Percentiles rank a stretch among this genome's conserved stretches.
These are phyloP conservation scores for Podospora bellae-mahoneyi DNA, from an alignment of 495 filamentous ascomycete genomes.

Conservation along the genomic window DNA sequence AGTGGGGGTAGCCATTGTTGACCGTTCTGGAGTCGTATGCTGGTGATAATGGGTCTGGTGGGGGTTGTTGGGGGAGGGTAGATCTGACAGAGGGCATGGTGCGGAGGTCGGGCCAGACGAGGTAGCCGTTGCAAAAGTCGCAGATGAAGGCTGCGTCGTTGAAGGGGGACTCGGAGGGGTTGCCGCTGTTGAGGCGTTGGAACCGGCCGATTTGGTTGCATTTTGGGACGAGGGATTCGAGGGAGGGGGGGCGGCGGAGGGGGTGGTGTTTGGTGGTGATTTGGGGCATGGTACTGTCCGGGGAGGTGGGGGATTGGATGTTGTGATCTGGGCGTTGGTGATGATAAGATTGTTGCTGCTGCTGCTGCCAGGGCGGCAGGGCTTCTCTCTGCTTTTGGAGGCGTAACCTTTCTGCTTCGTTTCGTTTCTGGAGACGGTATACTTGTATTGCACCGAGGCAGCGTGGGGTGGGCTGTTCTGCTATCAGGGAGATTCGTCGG, in stretches of 20 bases:
- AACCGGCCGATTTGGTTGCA: slow-evolving; percentile 44
- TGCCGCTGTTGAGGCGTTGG: slow-evolving; percentile 34
- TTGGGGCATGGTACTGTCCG: not conserved
- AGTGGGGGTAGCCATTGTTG: slow-evolving; percentile 28
- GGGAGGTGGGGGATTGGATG: slow-evolving; percentile 7
- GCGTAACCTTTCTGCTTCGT: slow-evolving; percentile 22
- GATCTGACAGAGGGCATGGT: slow-evolving; percentile 39
- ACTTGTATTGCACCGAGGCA: slow-evolving; percentile 48
- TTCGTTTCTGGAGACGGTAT: slow-evolving; percentile 36
- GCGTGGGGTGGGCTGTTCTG: slow-evolving; percentile 32
- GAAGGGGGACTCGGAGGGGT: slow-evolving; percentile 8
- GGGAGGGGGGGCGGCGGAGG: slow-evolving; percentile 9
- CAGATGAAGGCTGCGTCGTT: slow-evolving; percentile 47
- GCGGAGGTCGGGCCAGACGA: slow-evolving; percentile 46
- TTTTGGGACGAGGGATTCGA: slow-evolving; percentile 36
- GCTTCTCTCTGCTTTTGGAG: slow-evolving; percentile 13
- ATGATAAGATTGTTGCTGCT: slow-evolving; percentile 5
- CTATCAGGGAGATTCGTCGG: slow-evolving; percentile 38
- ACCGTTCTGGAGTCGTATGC: not conserved
- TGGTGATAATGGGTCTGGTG: not conserved
- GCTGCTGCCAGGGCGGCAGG: slow-evolving; percentile 22
- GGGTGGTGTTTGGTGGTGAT: not conserved
- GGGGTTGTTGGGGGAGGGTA: slow-evolving; percentile 10
- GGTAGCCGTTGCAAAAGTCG: slow-evolving; percentile 49
- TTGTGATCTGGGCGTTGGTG: not conserved